These are phyloP conservation scores for Trichophaea hybrida DNA, from an alignment of 2,329 filamentous ascomycete species.

Conservation along the genomic window DNA sequence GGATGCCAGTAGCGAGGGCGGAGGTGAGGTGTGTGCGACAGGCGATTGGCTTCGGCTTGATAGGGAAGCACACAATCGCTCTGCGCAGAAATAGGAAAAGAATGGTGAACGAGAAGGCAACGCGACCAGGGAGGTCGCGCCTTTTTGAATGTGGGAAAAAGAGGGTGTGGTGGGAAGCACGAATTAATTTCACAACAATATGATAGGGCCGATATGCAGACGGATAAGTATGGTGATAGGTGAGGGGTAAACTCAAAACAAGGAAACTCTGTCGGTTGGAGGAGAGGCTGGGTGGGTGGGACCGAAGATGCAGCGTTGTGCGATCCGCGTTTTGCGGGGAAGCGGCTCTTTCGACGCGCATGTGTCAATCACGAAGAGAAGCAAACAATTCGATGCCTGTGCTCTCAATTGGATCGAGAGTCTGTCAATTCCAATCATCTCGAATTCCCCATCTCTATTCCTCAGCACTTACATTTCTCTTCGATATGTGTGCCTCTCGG, in stretches of 20 bases:
- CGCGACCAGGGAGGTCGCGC: background rate
- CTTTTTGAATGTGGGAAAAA: background rate
- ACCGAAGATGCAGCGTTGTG: background rate
- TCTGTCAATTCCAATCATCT: background rate
- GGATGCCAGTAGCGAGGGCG: background rate
- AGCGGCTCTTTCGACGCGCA: too few relatives aligned
- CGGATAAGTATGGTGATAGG: background rate
- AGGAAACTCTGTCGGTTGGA: background rate
- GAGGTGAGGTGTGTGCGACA: background rate
- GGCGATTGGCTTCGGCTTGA: background rate
- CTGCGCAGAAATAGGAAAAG: background rate
- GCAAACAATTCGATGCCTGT: too few relatives aligned
- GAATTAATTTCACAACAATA: background rate
- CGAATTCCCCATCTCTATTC: background rate
- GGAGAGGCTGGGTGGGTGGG: background rate
- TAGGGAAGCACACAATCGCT: background rate
- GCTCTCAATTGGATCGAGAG: too few relatives aligned
- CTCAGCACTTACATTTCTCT: background rate
- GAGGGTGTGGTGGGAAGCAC: background rate
- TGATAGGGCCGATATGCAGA: background rate
- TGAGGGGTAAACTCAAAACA: background rate
- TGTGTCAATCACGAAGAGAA: too few relatives aligned
- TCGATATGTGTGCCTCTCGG: too few relatives aligned
- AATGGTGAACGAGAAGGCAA: background rate
- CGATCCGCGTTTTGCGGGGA: background rate